Evolutionary conservation across 2,329 filamentous ascomycete species (phyloP).

Genomic region (Diaporthe velutina): DNA sequence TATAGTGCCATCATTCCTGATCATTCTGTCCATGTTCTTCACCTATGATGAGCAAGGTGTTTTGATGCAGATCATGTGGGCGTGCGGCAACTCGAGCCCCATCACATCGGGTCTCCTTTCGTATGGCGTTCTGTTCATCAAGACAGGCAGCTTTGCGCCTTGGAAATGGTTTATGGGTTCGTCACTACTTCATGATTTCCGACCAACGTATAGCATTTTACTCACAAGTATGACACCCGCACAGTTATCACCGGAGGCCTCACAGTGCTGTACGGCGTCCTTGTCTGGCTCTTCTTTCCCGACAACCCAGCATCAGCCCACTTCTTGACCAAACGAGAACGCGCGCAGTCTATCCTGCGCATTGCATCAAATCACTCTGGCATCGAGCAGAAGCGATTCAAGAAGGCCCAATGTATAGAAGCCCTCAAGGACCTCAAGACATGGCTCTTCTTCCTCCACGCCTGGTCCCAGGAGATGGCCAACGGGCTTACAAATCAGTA

Average conservation of each 20-base stretch:
- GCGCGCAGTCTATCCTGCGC: slow-evolving; percentile 49
- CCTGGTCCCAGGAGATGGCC: slow-evolving; percentile 50
- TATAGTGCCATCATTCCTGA: slow-evolving; percentile 43
- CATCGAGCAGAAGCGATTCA: slow-evolving; percentile 52
- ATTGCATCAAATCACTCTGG: slow-evolving; percentile 53
- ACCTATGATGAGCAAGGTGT: slow-evolving; percentile 52
- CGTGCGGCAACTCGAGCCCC: slow-evolving; percentile 51
- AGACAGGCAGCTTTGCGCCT: slow-evolving; percentile 51
- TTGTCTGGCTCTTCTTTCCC: slow-evolving; percentile 39
- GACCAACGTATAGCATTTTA: neutral
- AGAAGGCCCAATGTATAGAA: slow-evolving; percentile 46
- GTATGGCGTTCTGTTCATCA: slow-evolving; percentile 49
- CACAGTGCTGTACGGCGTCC: slow-evolving; percentile 40
- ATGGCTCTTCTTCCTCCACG: slow-evolving; percentile 38
- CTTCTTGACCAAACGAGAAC: slow-evolving; percentile 49
- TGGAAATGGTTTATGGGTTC: slow-evolving; percentile 56
- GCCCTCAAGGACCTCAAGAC: slow-evolving; percentile 38
- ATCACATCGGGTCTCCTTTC: slow-evolving; percentile 49
- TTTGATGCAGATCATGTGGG: slow-evolving; percentile 55
- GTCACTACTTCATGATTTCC: neutral
- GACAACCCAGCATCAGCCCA: slow-evolving; percentile 42
- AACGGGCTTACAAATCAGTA: slow-evolving; percentile 56
- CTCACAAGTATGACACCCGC: neutral
- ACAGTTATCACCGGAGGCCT: slow-evolving; percentile 41
- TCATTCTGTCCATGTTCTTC: slow-evolving; percentile 52